phyloP scores from a whole-genome alignment of 805 yeast species.

The Schwanniomyces polymorphus region DNA sequence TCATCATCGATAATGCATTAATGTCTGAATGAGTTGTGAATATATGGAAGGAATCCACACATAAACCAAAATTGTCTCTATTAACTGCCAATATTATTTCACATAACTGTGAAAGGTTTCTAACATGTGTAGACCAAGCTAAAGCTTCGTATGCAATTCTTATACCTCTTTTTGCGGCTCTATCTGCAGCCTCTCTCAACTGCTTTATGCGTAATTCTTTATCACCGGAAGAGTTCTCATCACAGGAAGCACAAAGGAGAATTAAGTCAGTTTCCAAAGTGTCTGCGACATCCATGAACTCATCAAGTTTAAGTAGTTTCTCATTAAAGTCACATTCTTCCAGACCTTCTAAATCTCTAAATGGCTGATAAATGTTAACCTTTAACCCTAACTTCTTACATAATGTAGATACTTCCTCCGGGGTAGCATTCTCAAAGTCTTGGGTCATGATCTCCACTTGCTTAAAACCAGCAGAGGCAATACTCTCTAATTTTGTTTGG shows the following conservation, averaged over 20 bases:
- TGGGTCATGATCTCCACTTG: constrained; percentile 13
- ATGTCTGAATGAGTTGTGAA: constrained; percentile 2
- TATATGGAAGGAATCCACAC: constrained; percentile 28
- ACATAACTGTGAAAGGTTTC: constrained; percentile 14
- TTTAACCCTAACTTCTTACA: constrained; percentile 6
- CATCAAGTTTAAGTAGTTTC: constrained; percentile 9
- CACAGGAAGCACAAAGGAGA: constrained; percentile 12
- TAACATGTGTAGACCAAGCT: constrained; percentile 21
- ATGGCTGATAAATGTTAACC: constrained; percentile 13
- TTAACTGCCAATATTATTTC: constrained; percentile 16
- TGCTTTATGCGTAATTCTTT: constrained; percentile 9
- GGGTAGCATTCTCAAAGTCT: constrained; percentile 10
- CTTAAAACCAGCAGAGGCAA: constrained; percentile 12
- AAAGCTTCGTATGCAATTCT: constrained; percentile 25
- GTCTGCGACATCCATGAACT: constrained; percentile 5
- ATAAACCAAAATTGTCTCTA: constrained; percentile 21
- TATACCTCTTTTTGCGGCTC: constrained; percentile 13
- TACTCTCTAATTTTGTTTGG: constrained; percentile 12
- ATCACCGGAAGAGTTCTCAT: constrained; percentile 7
- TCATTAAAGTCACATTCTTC: constrained; percentile 4
- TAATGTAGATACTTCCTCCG: constrained; percentile 8
- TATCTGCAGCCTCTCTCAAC: constrained; percentile 9
- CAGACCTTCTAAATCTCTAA: constrained; percentile 14
- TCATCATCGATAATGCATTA: constrained; percentile 3
- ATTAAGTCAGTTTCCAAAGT: constrained; percentile 9